Conservation (phyloP, 495 filamentous ascomycete species). For the Durotheca rogersii region DNA sequence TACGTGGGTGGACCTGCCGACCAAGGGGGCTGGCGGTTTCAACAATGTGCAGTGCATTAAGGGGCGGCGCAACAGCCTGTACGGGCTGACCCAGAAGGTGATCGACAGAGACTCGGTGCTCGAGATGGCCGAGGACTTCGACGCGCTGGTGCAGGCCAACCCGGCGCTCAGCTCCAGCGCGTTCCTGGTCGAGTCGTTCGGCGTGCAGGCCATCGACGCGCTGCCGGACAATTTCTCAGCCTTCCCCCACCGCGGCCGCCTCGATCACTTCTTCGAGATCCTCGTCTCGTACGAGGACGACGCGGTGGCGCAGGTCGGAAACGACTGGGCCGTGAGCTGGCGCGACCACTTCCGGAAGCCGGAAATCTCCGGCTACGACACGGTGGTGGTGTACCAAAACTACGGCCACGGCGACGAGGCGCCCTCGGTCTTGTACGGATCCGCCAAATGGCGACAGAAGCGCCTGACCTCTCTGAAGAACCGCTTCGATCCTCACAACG, state of each 20-base stretch:
- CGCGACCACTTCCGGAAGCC: constrained; percentile 24
- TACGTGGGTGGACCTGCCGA: no score
- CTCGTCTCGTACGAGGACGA: constrained; percentile 18
- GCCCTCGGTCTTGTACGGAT: constrained; percentile 41
- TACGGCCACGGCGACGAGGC: constrained; percentile 46
- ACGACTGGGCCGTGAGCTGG: constrained; percentile 19
- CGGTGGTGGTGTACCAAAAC: constrained; percentile 43
- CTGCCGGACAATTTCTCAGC: constrained; percentile 31
- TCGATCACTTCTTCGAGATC: constrained; percentile 4
- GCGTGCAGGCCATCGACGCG: constrained; percentile 30
- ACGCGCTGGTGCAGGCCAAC: not conserved
- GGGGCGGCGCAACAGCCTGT: no score
- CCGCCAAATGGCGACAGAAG: constrained; percentile 43
- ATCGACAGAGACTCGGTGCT: no score
- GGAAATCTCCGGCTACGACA: constrained; percentile 16
- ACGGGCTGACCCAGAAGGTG: no score
- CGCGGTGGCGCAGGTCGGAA: constrained; percentile 18
- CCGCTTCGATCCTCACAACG: constrained; percentile 37
- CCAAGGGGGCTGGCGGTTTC: no score
- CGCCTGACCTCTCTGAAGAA: constrained; percentile 38
- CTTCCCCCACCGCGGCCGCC: constrained; percentile 32
- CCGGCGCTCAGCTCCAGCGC: constrained; percentile 13
- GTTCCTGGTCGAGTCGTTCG: constrained; percentile 42
- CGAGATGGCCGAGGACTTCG: no score
- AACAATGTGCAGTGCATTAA: no score